Evolutionary conservation across 306 rosid genomes (phyloP).

Genomic region (Inga oerstediana): DNA sequence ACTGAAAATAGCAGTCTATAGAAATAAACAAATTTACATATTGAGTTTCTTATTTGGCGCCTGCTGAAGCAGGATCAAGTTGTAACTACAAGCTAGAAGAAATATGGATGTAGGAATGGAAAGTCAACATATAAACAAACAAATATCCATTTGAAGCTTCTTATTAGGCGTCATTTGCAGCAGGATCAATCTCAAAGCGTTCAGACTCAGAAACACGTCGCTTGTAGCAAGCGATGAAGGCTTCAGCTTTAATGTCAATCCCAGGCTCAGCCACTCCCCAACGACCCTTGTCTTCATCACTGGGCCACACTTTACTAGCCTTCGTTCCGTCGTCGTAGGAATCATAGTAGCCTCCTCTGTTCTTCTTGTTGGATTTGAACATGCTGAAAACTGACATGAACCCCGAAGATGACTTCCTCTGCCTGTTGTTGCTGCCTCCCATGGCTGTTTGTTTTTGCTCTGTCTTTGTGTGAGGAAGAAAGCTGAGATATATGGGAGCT

Average conservation of each 20-base stretch:
- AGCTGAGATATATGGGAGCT: not conserved
- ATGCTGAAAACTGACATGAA: constrained; percentile 42
- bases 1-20: not conserved
- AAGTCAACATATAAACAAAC: not conserved
- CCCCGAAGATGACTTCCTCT: constrained; percentile 39
- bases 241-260: constrained; percentile 59
- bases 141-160: not conserved
- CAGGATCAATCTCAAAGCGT: constrained; percentile 29
- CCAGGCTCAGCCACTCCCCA: constrained; percentile 62
- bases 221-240: constrained; percentile 45
- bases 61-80: not conserved
- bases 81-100: constrained; percentile 12
- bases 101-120: not conserved
- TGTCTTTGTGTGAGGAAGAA: not conserved
- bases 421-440: not conserved
- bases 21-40: constrained; percentile 4
- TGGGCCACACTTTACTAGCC: constrained; percentile 42
- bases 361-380: constrained; percentile 47
- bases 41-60: not conserved
- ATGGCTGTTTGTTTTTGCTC: not conserved
- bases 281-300: constrained; percentile 54
- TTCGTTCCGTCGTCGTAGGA: constrained; percentile 13
- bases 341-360: constrained; percentile 18
- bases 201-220: constrained; percentile 33
- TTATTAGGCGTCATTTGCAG: not conserved